Evolutionary conservation across 306 rosid genomes (phyloP), one percentile per base, ranked within the genome.

Genomic region (Phaseolus lunatus): DNA sequence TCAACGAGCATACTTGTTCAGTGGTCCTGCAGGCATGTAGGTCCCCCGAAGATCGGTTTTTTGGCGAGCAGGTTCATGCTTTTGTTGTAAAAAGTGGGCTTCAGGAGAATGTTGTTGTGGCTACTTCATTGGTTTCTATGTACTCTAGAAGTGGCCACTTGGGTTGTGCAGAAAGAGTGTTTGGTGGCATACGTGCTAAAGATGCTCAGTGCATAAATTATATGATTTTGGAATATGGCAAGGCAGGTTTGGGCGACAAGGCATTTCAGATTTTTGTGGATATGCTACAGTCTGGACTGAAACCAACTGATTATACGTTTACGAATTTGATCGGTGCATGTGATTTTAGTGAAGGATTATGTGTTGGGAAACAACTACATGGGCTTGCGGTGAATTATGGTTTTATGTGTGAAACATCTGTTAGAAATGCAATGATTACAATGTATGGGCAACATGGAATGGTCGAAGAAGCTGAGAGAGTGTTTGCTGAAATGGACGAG

Each of bases 1-100:
- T 88, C 79, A 88, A 84, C 22, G 90, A 86, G 79, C 84, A 84
- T 71, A 86, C 90, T 43, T 88, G 88, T 86, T 80, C 85, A 0
- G 90, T 88, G 70, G 62, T 84, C 61, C 75, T 88, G 2, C 81
- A 86, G 72, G 85, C 84, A 11, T 86, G 90, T 77, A 41, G 43
- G 19, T 84, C 72, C 7, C 67, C 29, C 0, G 75, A 80, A 41
- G 81, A 84, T 62, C 16, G 22, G 29, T 66, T 39, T 58, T 48
- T 67, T 14, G 87, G 86, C 9, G 77, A 84, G 82, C 85, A 84
- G 85, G 48, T 86, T 75, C 90, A 84, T 41, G 80, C 84, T 74
- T 84, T 70, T 54, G 78, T 82, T 3, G 15, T 88, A 7, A 88
- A 88, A 82, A 62, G 65, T 80, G 84, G 84, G 71, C 75, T 84